phyloP scores from a whole-genome alignment of 805 yeast species.

The Saccharomycopsis schoenii region DNA sequence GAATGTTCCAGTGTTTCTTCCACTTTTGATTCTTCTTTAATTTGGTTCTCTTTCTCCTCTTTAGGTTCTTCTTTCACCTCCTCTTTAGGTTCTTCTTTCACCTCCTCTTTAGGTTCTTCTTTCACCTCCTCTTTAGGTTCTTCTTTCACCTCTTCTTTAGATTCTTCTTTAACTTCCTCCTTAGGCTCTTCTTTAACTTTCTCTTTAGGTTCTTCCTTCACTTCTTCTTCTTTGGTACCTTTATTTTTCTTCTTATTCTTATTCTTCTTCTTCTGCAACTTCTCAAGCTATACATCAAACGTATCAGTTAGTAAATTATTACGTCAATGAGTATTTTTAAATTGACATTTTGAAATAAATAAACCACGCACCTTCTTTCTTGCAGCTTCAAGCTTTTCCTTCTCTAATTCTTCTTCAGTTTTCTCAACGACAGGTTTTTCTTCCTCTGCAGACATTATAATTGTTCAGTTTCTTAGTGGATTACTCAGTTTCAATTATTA shows the following conservation, averaged over 20 bases:
- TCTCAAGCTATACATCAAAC: slow-evolving; percentile 37
- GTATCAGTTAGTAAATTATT: background rate
- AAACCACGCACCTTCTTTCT: slow-evolving; percentile 42
- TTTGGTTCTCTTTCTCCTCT: background rate
- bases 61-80: background rate
- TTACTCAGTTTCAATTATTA: too few species aligned
- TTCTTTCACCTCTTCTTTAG: slow-evolving; percentile 37
- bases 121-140: slow-evolving; percentile 28
- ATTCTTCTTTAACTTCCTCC: slow-evolving; percentile 26
- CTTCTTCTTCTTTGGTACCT: slow-evolving; percentile 18
- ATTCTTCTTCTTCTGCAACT: slow-evolving; percentile 50
- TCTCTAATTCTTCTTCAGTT: slow-evolving; percentile 30
- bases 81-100: slow-evolving; percentile 11
- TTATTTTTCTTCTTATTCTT: slow-evolving; percentile 27
- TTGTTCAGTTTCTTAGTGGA: background rate
- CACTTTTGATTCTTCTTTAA: background rate
- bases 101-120: slow-evolving; percentile 22
- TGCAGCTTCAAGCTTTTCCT: slow-evolving; percentile 64
- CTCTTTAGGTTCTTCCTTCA: slow-evolving; percentile 11
- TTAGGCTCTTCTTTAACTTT: slow-evolving; percentile 32
- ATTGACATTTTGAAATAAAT: background rate
- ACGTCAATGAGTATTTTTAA: background rate
- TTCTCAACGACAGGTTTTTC: slow-evolving; percentile 25
- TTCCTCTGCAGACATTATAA: slow-evolving; percentile 24
- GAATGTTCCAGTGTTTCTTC: slow-evolving; percentile 19